These are phyloP conservation scores for rapeseed (Brassica napus) DNA, from an alignment of 345 rosid species.

Conservation along the genomic window Da-Ae NC_063450.1:17359501-17360000, in stretches of 20 bases:
- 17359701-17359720: slow-evolving; percentile 9
- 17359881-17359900: not conserved
- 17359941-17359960: slow-evolving; percentile 86
- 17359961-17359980: slow-evolving; percentile 97
- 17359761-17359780: slow-evolving; percentile 63
- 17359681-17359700: slow-evolving; percentile 22
- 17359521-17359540: not conserved
- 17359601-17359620: not conserved
- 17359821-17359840: slow-evolving; percentile 97
- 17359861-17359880: slow-evolving; percentile 12
- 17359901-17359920: slow-evolving; percentile 7
- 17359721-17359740: not conserved
- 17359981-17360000: slow-evolving; percentile 86
- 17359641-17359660: not conserved
- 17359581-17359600: not conserved
- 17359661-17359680: slow-evolving; percentile 14
- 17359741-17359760: slow-evolving; percentile 37
- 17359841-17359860: slow-evolving; percentile 78
- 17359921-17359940: not conserved
- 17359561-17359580: not conserved
- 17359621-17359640: not conserved
- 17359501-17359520: not conserved
- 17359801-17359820: slow-evolving; percentile 92
- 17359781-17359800: slow-evolving; percentile 56
- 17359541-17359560: not conserved